Percentiles rank a stretch among this genome's conserved stretches.
Evolutionary conservation across 2,329 filamentous ascomycete species (phyloP).

Genomic region (Neonectria coccinea): DNA sequence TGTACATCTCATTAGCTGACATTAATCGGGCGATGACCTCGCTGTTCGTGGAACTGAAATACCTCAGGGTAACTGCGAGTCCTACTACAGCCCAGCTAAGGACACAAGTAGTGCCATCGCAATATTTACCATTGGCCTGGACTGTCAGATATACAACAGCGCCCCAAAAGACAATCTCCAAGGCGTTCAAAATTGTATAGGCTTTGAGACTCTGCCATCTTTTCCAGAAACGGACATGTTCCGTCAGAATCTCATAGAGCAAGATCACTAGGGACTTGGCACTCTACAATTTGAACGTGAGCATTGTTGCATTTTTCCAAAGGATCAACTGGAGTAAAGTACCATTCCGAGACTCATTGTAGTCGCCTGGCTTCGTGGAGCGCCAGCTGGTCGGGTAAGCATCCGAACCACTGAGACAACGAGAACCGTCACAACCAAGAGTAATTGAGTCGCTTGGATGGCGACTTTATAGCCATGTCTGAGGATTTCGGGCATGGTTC

Average conservation of each 20-base stretch:
- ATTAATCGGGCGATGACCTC: not conserved
- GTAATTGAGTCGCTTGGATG: not conserved
- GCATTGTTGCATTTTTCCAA: not conserved
- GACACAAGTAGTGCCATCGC: not conserved
- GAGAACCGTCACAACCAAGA: not conserved
- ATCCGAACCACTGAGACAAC: not conserved
- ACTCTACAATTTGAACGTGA: not conserved
- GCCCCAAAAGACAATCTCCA: not conserved
- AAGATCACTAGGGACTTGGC: not conserved
- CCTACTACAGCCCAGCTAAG: not conserved
- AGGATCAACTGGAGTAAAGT: not conserved
- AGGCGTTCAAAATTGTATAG: not conserved
- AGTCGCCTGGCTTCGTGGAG: not conserved
- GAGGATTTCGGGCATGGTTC: not conserved
- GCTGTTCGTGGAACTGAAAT: not conserved
- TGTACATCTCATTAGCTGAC: not conserved
- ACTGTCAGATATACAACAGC: not conserved
- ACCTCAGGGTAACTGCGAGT: not conserved
- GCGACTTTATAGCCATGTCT: not conserved
- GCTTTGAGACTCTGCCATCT: not conserved
- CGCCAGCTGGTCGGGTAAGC: not conserved
- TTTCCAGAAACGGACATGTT: not conserved
- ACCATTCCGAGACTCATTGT: constrained; percentile 1
- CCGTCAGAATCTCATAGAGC: not conserved
- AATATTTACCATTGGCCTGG: not conserved